phyloP scores from a whole-genome alignment of 257 asterid genomes.

The Fraxinus excelsior region DNA sequence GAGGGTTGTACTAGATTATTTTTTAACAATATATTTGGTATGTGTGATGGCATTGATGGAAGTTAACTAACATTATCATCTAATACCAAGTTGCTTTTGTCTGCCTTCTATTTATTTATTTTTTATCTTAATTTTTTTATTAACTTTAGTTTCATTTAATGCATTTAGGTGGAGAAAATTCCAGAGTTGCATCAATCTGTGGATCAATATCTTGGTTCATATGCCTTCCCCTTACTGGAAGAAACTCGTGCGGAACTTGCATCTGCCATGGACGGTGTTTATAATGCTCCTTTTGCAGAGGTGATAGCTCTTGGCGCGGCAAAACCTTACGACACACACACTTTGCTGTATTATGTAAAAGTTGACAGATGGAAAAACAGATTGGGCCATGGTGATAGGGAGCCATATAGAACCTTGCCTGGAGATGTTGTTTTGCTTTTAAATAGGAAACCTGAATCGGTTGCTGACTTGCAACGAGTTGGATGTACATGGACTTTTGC shows the following conservation, averaged over 20 bases:
- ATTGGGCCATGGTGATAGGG: slow-evolving; percentile 29
- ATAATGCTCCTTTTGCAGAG: slow-evolving; percentile 58
- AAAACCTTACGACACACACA: not conserved
- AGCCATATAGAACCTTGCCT: slow-evolving; percentile 51
- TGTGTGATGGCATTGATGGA: not conserved
- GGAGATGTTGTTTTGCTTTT: slow-evolving; percentile 52
- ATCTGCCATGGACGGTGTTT: slow-evolving; percentile 41
- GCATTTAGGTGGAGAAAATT: slow-evolving; percentile 51
- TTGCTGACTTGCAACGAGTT: slow-evolving; percentile 31
- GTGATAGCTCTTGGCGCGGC: slow-evolving; percentile 21
- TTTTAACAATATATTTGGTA: too few relatives aligned
- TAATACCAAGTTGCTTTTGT: not conserved
- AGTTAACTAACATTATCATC: not conserved
- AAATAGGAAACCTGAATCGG: slow-evolving; percentile 40
- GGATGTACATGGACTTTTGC: slow-evolving; percentile 47
- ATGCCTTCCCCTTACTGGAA: slow-evolving; percentile 50
- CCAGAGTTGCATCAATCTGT: slow-evolving; percentile 41
- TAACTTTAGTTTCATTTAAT: not conserved
- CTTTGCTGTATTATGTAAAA: slow-evolving; percentile 13
- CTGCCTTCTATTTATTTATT: too few relatives aligned
- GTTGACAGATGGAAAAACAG: slow-evolving; percentile 47
- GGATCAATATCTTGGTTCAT: slow-evolving; percentile 49
- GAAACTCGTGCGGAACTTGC: slow-evolving; percentile 56
- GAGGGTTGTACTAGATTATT: too few relatives aligned
- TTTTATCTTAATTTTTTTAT: not conserved